Conservation (phyloP, 495 filamentous ascomycete species). For the Tuber microsphaerosporum region DNA sequence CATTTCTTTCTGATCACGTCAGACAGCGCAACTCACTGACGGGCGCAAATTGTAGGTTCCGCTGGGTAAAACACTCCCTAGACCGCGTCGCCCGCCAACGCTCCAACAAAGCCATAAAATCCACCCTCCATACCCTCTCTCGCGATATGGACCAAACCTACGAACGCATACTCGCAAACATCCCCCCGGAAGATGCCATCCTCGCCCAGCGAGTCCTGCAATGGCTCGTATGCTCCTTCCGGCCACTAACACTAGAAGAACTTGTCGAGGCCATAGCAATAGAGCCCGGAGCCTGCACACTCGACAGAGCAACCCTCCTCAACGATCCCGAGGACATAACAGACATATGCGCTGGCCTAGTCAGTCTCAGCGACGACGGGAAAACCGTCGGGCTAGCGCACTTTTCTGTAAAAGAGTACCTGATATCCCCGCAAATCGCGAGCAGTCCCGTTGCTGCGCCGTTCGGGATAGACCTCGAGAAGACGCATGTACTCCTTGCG, state of each 20-base stretch:
- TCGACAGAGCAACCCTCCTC: slow-evolving; percentile 17
- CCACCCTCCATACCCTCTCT: slow-evolving; percentile 2
- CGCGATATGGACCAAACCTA: slow-evolving; percentile 21
- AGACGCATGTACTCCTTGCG: slow-evolving; percentile 40
- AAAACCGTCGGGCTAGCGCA: slow-evolving; percentile 42
- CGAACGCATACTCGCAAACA: slow-evolving; percentile 4
- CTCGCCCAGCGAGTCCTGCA: slow-evolving; percentile 12
- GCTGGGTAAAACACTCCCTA: slow-evolving; percentile 45
- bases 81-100: slow-evolving; percentile 18
- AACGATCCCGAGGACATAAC: slow-evolving; percentile 10
- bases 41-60: slow-evolving; percentile 42
- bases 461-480: neutral
- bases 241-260: slow-evolving; percentile 19
- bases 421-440: slow-evolving; percentile 32
- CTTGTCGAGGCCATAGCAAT: slow-evolving; percentile 23
- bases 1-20: neutral
- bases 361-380: slow-evolving; percentile 11
- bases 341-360: slow-evolving; percentile 13
- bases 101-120: slow-evolving; percentile 3
- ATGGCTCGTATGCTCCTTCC: slow-evolving; percentile 23
- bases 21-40: neutral
- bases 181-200: slow-evolving; percentile 3
- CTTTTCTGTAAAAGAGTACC: slow-evolving; percentile 45
- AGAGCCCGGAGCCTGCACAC: slow-evolving; percentile 9
- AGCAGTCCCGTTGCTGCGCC: neutral